Base-by-base conservation (phyloP, 2,329 filamentous ascomycete species). In the Aureobasidium sp. region DNA sequence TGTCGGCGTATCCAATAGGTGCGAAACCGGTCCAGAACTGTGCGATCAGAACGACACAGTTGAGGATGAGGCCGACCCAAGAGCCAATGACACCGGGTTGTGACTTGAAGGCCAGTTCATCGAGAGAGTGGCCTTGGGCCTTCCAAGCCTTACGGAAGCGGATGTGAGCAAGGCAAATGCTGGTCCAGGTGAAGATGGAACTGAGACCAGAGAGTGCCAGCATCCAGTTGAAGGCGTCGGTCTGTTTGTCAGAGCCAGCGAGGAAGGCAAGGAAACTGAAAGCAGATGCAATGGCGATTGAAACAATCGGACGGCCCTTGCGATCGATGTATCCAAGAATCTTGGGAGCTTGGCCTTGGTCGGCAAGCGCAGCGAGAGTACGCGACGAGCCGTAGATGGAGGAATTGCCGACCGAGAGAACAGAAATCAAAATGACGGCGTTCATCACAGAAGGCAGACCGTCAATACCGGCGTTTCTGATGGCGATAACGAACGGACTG, bases 401-500 rank as follows among this genome's bases (percentile, higher is more conserved):
- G 7, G 90, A 93, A 75, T 96, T 97, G 62, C 91, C 91, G 63
- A 97, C 92, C 0, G 90, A 95, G 24, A 97, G 78, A 24, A 96
- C 91, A 22, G 92, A 88, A 65, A 96, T 85, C 70, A 97, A 85
- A 72, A 97, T 96, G 64, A 97, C 91, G n/a, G 85, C 86, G 74
- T 97, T 97, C 88, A 97, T 95, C 60, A 97, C 82, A 0, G 89
- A 92, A 1, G 91, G 90, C 2, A 97, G 82, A 2, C 88, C 86
- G 45, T 83, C 77, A 68, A 97, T 95, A 9, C 90, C 64, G 1
- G 91, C 91, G 65, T 91, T 88, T 67, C 88, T 80, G 68, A 96
- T 96, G 65, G 92, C 90, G 69, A 97, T 95, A 68, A 97, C 92
- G 72, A 97, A 97, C 1, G 93, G 93, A 2, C 91, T 96, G 1